phyloP scores from a whole-genome alignment of 148 eudicot genomes.

The Suaeda aralocaspica region DNA sequence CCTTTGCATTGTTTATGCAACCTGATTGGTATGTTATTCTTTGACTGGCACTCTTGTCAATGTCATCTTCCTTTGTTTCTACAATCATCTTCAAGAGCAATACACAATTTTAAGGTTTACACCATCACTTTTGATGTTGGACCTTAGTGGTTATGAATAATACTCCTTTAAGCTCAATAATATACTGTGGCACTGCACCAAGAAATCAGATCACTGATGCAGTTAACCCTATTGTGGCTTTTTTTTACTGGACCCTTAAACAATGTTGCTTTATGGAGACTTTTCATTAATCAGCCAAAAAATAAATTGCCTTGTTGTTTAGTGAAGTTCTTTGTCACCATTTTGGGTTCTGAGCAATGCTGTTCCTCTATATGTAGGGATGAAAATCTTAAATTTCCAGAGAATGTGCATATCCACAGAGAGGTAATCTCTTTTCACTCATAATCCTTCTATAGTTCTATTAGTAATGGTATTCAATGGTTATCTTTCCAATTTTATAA shows the following conservation, averaged over 20 bases:
- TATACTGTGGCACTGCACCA: background rate
- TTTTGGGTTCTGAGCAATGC: background rate
- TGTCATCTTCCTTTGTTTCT: background rate
- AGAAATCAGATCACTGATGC: background rate
- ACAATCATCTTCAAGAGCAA: background rate
- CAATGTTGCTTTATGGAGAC: background rate
- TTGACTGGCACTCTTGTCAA: background rate
- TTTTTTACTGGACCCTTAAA: conserved; percentile 4
- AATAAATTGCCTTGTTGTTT: background rate
- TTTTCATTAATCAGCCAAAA: background rate
- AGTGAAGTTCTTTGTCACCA: background rate
- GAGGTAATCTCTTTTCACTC: conserved; percentile 44
- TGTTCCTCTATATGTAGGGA: conserved; percentile 46
- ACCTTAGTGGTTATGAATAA: background rate
- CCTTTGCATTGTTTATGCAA: conserved; percentile 97
- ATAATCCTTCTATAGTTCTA: background rate
- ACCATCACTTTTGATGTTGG: background rate
- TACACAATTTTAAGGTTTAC: background rate
- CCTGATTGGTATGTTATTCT: conserved; percentile 72
- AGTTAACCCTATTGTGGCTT: background rate
- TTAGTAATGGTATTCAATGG: background rate
- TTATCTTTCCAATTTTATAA: background rate
- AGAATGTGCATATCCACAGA: conserved; percentile 60
- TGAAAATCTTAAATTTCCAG: conserved; percentile 77
- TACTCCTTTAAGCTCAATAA: background rate